Evolutionary conservation across 306 rosid species (phyloP).

Genomic region (Fagus sylvatica): DNA sequence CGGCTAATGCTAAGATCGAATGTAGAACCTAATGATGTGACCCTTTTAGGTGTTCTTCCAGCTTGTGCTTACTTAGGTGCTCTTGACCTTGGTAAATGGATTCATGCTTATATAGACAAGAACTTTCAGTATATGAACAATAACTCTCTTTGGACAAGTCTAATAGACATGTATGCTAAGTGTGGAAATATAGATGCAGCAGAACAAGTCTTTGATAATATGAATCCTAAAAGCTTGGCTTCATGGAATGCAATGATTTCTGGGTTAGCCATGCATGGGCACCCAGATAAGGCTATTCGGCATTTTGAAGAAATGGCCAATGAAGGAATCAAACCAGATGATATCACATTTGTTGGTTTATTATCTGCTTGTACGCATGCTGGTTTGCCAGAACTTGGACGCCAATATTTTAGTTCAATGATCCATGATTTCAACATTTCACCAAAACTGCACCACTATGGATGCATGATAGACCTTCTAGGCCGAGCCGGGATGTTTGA

Average conservation of each 20-base stretch:
- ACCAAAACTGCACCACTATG: slow-evolving; percentile 75
- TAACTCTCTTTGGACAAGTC: slow-evolving; percentile 65
- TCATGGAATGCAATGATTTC: slow-evolving; percentile 89
- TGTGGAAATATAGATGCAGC: slow-evolving; percentile 72
- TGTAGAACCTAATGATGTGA: slow-evolving; percentile 70
- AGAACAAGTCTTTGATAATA: slow-evolving; percentile 59
- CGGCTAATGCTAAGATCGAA: slow-evolving; percentile 58
- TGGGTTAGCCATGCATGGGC: slow-evolving; percentile 74
- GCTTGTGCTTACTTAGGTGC: slow-evolving; percentile 83
- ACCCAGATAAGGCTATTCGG: slow-evolving; percentile 52
- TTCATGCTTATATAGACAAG: slow-evolving; percentile 70
- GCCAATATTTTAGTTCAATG: slow-evolving; percentile 59
- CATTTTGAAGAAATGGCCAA: slow-evolving; percentile 53
- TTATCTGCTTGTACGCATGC: slow-evolving; percentile 83
- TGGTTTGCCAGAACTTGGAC: slow-evolving; percentile 66
- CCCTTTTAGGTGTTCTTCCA: slow-evolving; percentile 73
- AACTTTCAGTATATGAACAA: slow-evolving; percentile 40
- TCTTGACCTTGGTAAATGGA: slow-evolving; percentile 88
- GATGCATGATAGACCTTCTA: slow-evolving; percentile 75
- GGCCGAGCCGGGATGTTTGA: slow-evolving; percentile 72
- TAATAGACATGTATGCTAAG: slow-evolving; percentile 80
- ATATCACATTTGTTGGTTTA: slow-evolving; percentile 76
- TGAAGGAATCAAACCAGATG: slow-evolving; percentile 62
- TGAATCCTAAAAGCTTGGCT: slow-evolving; percentile 53
- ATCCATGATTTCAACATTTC: slow-evolving; percentile 41